Conservation (phyloP, 805 yeast species). For the Blastobotrys muscicola region DNA sequence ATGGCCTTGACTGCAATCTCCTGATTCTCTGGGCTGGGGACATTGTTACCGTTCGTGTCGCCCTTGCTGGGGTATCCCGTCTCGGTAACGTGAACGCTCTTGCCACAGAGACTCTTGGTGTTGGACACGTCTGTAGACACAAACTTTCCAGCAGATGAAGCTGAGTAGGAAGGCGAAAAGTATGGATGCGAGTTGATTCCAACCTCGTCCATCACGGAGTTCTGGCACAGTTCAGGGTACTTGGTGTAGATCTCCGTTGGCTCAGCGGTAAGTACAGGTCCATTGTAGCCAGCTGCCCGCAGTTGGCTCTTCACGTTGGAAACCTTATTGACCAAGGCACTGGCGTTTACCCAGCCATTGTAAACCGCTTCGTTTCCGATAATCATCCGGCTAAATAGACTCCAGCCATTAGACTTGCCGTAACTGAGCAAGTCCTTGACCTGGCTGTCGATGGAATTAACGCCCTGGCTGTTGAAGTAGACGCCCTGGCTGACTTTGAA, state of each 20-base stretch:
- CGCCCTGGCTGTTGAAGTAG: slow-evolving; percentile 63
- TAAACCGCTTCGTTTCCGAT: slow-evolving; percentile 84
- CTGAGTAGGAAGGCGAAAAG: slow-evolving; percentile 54
- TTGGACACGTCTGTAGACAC: slow-evolving; percentile 51
- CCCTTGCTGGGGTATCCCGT: slow-evolving; percentile 87
- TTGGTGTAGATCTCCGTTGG: slow-evolving; percentile 68
- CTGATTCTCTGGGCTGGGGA: slow-evolving; percentile 67
- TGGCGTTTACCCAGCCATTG: slow-evolving; percentile 49
- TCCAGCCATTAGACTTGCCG: slow-evolving; percentile 55
- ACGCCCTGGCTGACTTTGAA: slow-evolving; percentile 76
- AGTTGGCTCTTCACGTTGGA: slow-evolving; percentile 50
- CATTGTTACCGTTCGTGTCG: slow-evolving; percentile 56
- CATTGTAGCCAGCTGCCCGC: slow-evolving; percentile 62
- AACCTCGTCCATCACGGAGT: slow-evolving; percentile 62
- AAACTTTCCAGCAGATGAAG: slow-evolving; percentile 63
- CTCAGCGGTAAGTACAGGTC: slow-evolving; percentile 74
- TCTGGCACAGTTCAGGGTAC: slow-evolving; percentile 57
- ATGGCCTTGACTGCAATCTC: slow-evolving; percentile 55
- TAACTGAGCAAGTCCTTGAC: slow-evolving; percentile 45
- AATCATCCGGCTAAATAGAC: slow-evolving; percentile 63
- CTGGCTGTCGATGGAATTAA: slow-evolving; percentile 54
- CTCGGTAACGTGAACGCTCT: slow-evolving; percentile 57
- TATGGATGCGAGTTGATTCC: slow-evolving; percentile 83
- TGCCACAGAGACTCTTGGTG: slow-evolving; percentile 47
- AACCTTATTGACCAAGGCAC: slow-evolving; percentile 58